Conservation (phyloP, 2,329 filamentous ascomycete genomes). For the Cyphellophora attinorum region DNA sequence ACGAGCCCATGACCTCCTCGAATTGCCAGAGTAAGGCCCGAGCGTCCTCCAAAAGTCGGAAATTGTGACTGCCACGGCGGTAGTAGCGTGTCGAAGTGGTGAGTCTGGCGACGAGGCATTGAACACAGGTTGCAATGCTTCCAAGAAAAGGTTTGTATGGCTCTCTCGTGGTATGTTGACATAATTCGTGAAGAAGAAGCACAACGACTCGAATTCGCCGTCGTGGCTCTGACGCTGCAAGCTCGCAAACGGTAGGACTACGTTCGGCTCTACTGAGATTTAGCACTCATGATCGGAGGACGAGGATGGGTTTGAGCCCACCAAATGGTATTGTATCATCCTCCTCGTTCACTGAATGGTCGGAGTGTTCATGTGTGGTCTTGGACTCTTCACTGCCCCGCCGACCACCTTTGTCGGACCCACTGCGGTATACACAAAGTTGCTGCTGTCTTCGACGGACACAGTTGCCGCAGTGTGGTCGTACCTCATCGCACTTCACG, state of each 20-base stretch:
- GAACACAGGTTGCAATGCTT: constrained; percentile 12
- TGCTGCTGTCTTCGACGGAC: constrained; percentile 7
- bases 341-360: background rate
- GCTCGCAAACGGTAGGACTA: background rate
- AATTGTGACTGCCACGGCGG: constrained; percentile 10
- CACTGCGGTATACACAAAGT: constrained; percentile 1
- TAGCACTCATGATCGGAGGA: background rate
- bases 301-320: constrained; percentile 2
- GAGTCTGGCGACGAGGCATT: constrained; percentile 6
- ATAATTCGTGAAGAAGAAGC: constrained; percentile 13
- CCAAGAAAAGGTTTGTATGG: constrained; percentile 13
- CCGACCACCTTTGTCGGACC: background rate
- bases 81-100: constrained; percentile 7
- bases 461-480: constrained; percentile 12
- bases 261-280: constrained; percentile 1
- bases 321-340: background rate
- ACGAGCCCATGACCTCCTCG: constrained; percentile 6
- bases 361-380: background rate
- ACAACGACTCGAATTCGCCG: constrained; percentile 7
- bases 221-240: constrained; percentile 3
- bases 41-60: constrained; percentile 11
- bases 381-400: background rate
- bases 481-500: constrained; percentile 14
- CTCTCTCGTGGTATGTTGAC: constrained; percentile 13
- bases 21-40: constrained; percentile 6